Evolutionary conservation across 1,284 basidiomycete species (phyloP), one percentile per base, ranked within the genome.

Genomic region (Trichosporon asahii): DNA sequence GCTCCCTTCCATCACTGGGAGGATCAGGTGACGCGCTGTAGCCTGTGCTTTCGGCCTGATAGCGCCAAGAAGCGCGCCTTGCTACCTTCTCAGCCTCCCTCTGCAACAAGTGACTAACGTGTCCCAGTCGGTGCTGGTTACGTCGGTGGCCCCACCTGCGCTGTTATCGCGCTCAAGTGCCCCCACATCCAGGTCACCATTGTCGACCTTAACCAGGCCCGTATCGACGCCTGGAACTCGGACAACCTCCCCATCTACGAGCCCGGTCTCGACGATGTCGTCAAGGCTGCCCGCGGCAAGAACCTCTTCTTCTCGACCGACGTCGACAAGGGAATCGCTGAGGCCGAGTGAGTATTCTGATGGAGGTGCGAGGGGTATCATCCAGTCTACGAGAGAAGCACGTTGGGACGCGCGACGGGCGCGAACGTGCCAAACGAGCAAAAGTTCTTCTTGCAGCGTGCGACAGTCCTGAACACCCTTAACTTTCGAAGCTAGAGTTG

Each of bases 281-380:
- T 99, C 77, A 90, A 90, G 79, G 82, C 89, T 77, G 91, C 93
- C 70, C 90, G 96, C 68, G 95, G 94, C 55, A 90, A 90, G 84
- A 99, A 99, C 86, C 89, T 99, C 74, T 98, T 98, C 87, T 99
- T 99, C 88, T 92, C 91, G 31, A 96, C 94, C 66, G 91, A 98
- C 76, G 92, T 99, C 77, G 95, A 98, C 85, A 90, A 90, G 81
- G 93, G 87, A 69, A 98, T 99, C 82, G 88, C 86, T 75, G 94
- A 96, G 84, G 95, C 96, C 46, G 95, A 99, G 82, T 83, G 69
- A 77, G 81, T 79, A n/a, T n/a, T 40, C 29, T n/a, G 23, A 31
- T 31, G 57, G 57, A n/a, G 6, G 57, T 9, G 29, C 57, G 57
- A 21, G 57, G 15, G 11, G 12, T 12, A 31, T 11, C 18, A 8